Percentiles rank a stretch among this genome's conserved stretches.
Conservation (phyloP, 192 early-diverging fungal genomes). For the Gamsiella multidivaricata region DNA sequence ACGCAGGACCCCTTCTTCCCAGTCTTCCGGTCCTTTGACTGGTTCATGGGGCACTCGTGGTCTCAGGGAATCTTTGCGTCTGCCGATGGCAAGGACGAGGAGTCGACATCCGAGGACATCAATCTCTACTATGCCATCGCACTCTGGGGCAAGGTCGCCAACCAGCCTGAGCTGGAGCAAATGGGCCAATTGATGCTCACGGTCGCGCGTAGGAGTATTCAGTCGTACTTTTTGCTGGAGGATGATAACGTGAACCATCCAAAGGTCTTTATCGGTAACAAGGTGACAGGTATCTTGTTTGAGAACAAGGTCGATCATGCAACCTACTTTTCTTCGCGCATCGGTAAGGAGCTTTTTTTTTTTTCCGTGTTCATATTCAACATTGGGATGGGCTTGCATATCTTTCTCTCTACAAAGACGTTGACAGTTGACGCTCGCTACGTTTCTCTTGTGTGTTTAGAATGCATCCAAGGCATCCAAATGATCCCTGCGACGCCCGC, state of each 20-base stretch:
- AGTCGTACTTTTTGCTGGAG: conserved; percentile 51
- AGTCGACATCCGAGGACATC: conserved; percentile 52
- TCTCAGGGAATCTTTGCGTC: conserved; percentile 49
- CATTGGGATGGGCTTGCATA: neutral
- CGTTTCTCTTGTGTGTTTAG: neutral
- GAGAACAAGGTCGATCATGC: conserved; percentile 55
- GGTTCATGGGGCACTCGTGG: conserved; percentile 56
- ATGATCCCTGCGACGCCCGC: conserved; percentile 53
- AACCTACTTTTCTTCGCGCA: conserved; percentile 39
- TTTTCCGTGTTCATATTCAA: neutral
- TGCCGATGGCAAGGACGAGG: conserved; percentile 47
- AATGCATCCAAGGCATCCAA: conserved; percentile 55
- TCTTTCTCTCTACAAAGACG: no score
- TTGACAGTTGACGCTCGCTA: no score
- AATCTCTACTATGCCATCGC: conserved; percentile 49
- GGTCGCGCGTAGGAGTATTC: conserved; percentile 32
- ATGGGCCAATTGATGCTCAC: conserved; percentile 44
- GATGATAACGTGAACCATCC: conserved; percentile 43
- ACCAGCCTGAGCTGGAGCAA: conserved; percentile 6
- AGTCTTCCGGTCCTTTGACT: conserved; percentile 44
- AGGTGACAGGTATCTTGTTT: conserved; percentile 49
- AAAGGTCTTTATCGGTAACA: conserved; percentile 30
- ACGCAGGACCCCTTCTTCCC: conserved; percentile 29
- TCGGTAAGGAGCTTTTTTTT: conserved; percentile 27
- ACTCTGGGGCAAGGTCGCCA: conserved; percentile 29